Base-by-base conservation (phyloP, 768 basidiomycete species). In the Cystobasidiopsis lactophilus region DNA sequence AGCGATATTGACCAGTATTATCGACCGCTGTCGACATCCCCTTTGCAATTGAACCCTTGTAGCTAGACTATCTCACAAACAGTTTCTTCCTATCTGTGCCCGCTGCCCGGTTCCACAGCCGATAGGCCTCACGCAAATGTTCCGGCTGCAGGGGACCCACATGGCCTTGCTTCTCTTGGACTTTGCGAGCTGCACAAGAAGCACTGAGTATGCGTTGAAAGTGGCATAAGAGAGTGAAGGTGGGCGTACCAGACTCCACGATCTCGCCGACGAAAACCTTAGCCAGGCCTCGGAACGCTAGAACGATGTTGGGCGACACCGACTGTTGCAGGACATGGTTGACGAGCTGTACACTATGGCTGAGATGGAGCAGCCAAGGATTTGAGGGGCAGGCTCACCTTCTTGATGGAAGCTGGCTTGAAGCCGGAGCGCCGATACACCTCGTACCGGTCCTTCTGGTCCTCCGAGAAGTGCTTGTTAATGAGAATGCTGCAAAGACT, bases 201-300 rank as follows among this genome's bases (percentile, higher is more conserved):
- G 13, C n/a, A n/a, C 0, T 2, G 37, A 43, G 24, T 37, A 24
- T 31, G n/a, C 23, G 23, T 35, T 23, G 27, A 26, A 31, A 26
- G 0, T 21, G 37, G 41, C 31, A 9, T 30, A 18, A 2, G 51
- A 13, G 29, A 48, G 3, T 11, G 10, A 33, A 14, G 19, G 3
- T 9, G 3, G 1, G 61, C 71, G 52, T 46, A 83, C 85, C 85
- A 68, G 80, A 82, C 63, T 88, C 85, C 18, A 88, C 75, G 4
- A 91, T 82, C 65, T 89, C 85, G 2, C 86, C 86, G 2, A 91
- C 84, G 55, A 88, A 91, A 0, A 91, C 84, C 62, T 89, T 91
- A 14, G 76, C 74, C 53, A 91, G 81, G 56, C 86, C 86, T 31
- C 62, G 51, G 4, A 85, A 84, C 2, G 89, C 80, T 57, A 86